These are phyloP conservation scores for Hortaea werneckii DNA, from an alignment of 2,329 filamentous ascomycete genomes.

Conservation along the genomic window DNA sequence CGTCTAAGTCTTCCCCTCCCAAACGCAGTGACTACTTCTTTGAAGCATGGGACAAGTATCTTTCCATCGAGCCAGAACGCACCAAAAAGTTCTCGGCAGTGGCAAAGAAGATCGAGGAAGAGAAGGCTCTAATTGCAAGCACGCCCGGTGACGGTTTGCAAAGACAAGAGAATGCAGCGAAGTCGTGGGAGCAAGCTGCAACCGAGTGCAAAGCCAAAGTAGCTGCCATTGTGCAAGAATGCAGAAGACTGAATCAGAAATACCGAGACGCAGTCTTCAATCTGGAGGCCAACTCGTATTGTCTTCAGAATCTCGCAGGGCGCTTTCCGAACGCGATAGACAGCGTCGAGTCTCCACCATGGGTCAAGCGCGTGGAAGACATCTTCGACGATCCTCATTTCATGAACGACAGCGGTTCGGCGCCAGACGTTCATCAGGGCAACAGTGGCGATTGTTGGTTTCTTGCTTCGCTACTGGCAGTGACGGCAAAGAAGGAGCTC, in stretches of 20 bases:
- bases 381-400: slow-evolving; percentile 41
- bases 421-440: slow-evolving; percentile 71
- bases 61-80: slow-evolving; percentile 18
- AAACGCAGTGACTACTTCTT: slow-evolving; percentile 17
- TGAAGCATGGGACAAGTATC: slow-evolving; percentile 23
- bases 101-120: slow-evolving; percentile 10
- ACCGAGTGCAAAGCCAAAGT: slow-evolving; percentile 56
- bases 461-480: slow-evolving; percentile 66
- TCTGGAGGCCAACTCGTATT: slow-evolving; percentile 54
- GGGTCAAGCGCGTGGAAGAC: slow-evolving; percentile 24
- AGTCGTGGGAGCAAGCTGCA: slow-evolving; percentile 62
- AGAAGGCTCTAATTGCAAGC: slow-evolving; percentile 11
- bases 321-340: slow-evolving; percentile 11
- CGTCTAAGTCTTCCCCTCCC: slow-evolving; percentile 1
- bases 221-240: slow-evolving; percentile 50
- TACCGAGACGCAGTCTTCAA: slow-evolving; percentile 84
- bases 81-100: slow-evolving; percentile 15
- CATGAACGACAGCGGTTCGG: slow-evolving; percentile 61
- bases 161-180: slow-evolving; percentile 17
- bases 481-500: slow-evolving; percentile 66
- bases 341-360: slow-evolving; percentile 18
- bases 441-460: slow-evolving; percentile 78
- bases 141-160: slow-evolving; percentile 13
- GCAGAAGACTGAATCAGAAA: slow-evolving; percentile 69
- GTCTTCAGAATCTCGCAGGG: slow-evolving; percentile 19